Evolutionary conservation across 805 yeast species (phyloP).

Genomic region (Metschnikowia lunata): DNA sequence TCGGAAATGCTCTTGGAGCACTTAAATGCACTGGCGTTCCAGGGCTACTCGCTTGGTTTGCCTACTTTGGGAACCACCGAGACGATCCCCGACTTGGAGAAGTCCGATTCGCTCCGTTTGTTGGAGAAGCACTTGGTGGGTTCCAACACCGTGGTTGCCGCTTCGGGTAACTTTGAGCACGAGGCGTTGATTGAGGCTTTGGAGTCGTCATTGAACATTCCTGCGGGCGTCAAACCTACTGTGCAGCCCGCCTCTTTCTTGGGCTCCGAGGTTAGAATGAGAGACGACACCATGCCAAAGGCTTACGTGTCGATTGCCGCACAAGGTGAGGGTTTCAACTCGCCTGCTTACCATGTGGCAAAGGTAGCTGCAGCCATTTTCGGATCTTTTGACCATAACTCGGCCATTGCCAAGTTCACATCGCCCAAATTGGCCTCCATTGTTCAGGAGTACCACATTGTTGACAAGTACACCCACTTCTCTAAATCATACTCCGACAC

Average conservation of each 20-base stretch:
- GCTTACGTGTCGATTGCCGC: conserved; percentile 77
- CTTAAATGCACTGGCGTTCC: conserved; percentile 80
- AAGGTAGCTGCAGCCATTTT: conserved; percentile 65
- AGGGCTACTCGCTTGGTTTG: conserved; percentile 74
- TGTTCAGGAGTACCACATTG: conserved; percentile 67
- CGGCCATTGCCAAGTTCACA: conserved; percentile 46
- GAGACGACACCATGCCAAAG: conserved; percentile 82
- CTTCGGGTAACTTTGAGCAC: conserved; percentile 68
- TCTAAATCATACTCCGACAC: conserved; percentile 68
- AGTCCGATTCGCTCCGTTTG: conserved; percentile 55
- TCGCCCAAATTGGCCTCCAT: conserved; percentile 69
- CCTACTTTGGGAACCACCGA: conserved; percentile 76
- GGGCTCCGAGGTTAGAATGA: conserved; percentile 82
- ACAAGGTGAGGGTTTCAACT: conserved; percentile 59
- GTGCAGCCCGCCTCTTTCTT: conserved; percentile 59
- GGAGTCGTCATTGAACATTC: conserved; percentile 45
- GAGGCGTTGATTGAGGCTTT: conserved; percentile 65
- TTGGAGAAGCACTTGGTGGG: conserved; percentile 53
- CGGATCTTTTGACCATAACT: conserved; percentile 50
- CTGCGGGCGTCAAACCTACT: conserved; percentile 48
- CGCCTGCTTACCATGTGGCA: conserved; percentile 66
- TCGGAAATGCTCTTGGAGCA: conserved; percentile 63
- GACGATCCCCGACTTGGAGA: conserved; percentile 52
- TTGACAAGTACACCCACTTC: conserved; percentile 69
- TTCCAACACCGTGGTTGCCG: conserved; percentile 65